Evolutionary conservation across 805 yeast species (phyloP), one percentile per base, ranked within the genome.

Genomic region (Myxozyma monticola): DNA sequence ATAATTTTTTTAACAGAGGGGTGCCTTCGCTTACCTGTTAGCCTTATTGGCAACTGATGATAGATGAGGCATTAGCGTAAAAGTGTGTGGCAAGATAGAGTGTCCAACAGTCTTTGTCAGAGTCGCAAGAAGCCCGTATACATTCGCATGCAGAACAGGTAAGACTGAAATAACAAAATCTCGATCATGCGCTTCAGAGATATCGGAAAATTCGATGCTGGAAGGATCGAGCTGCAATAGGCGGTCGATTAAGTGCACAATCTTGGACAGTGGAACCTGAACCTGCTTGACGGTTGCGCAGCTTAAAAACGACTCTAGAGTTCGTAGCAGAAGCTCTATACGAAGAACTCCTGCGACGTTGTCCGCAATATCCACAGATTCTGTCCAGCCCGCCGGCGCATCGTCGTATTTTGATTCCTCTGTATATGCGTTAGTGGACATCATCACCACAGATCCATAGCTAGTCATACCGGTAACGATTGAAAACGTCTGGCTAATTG

Each of bases 71-170:
- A 51, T 25, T 4, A 51, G 24, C 10, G 21, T 38, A 14, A 37
- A 21, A 3, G 41, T 18, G 21, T 49, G 42, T 10, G 54, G 54
- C 20, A 49, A 17, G 1, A 49, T 35, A n/a, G 51, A 42, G 31
- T 33, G 43, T 4, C 45, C 48, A n/a, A 39, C 42, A n/a, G 53
- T 24, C 4, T 30, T 21, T 6, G 41, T 34, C 17, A 48, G 22
- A n/a, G 52, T 42, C 15, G 30, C 39, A 7, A 48, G 44, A 20
- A 54, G 21, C 6, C 42, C 51, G 37, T 43, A 45, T 9, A 42
- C 40, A 22, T 51, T 50, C 7, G 50, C 49, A 43, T 54, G 59
- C 6, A 54, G 21, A 20, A 41, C 21, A 4, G 59, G 52, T 9
- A 54, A 21, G 7, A 35, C 20, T 2, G 45, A 31, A 7, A 51